Evolutionary conservation across 306 rosid genomes (phyloP), one percentile per base, ranked within the genome.

Genomic region (Quercus berberidifolia): DNA sequence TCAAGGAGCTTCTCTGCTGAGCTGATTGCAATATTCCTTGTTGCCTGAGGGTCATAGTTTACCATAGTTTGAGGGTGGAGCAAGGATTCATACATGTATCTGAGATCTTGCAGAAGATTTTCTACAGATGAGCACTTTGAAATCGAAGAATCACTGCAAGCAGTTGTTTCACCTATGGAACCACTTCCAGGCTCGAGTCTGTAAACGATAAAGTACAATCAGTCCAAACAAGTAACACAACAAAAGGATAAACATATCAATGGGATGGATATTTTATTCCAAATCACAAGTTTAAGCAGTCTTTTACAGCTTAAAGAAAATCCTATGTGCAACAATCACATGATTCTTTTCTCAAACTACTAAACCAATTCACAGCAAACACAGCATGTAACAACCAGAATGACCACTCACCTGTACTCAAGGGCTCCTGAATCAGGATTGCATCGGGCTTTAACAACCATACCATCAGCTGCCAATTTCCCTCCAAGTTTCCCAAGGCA

Each of bases 401-500:
- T 25, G 52, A 72, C 55, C 68, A 74, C 89, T 86, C 77, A 95
- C 99, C 99, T 89, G 89, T 87, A 95, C 79, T 91, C 96, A 9
- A 74, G 74, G 82, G 88, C 90, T 75, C 91, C 93, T 12, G 88
- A 82, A 71, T 79, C 86, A 78, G 94, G 84, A 89, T 91, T 95
- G 88, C 89, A 74, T 58, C 92, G 91, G 19, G 93, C 79, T 80
- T 75, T 85, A 73, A 95, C 97, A 59, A 89, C 86, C 82, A 89
- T 92, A 75, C 98, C 98, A 59, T 90, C 91, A 58, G 81, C 78
- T 13, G 88, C 85, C 28, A 85, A 72, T 86, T 90, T 95, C 58
- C 99, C 99, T 75, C 92, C 97, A 76, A 95, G 88, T 76, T 91
- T 88, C 56, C 85, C 88, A 59, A 91, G 95, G 83, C 97, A 89